phyloP scores from a whole-genome alignment of 148 eudicot genomes.

The Rhododendron ferrugineum region DNA sequence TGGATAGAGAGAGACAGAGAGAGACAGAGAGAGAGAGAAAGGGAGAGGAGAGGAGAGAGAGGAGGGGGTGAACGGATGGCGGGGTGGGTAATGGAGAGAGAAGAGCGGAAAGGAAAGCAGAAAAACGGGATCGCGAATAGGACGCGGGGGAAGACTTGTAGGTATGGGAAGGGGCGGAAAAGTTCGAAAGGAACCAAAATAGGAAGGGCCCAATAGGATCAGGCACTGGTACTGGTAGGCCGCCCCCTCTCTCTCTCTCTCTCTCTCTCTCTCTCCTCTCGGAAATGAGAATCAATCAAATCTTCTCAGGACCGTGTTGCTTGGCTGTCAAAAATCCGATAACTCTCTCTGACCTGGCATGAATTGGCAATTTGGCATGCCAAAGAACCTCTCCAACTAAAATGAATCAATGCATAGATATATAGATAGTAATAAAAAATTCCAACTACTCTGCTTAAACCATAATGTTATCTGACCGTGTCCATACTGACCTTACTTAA shows the following conservation, averaged over 20 bases:
- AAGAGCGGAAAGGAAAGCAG: neutral
- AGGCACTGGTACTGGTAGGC: neutral
- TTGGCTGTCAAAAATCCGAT: neutral
- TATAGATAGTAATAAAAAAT: too few relatives aligned
- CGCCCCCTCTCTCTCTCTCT: neutral
- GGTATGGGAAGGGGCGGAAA: neutral
- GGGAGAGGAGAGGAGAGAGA: neutral
- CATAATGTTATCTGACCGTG: too few relatives aligned
- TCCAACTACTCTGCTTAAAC: too few relatives aligned
- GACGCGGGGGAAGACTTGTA: neutral
- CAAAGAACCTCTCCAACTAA: neutral
- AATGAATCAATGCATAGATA: too few relatives aligned
- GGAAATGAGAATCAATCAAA: neutral
- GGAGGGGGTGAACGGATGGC: neutral
- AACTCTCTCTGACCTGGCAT: neutral
- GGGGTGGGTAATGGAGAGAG: neutral
- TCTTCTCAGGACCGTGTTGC: neutral
- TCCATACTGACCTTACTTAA: too few relatives aligned
- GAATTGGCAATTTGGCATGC: neutral
- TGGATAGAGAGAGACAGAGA: neutral
- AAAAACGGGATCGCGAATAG: neutral
- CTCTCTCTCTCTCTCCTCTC: neutral
- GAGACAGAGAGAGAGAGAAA: neutral
- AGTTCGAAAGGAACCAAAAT: neutral
- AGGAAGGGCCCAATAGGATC: too few relatives aligned